A percentile compares a stretch with the other conserved stretches of the same genome.
Conservation (phyloP, 345 rosid species). For the Turritis glabra region DNA sequence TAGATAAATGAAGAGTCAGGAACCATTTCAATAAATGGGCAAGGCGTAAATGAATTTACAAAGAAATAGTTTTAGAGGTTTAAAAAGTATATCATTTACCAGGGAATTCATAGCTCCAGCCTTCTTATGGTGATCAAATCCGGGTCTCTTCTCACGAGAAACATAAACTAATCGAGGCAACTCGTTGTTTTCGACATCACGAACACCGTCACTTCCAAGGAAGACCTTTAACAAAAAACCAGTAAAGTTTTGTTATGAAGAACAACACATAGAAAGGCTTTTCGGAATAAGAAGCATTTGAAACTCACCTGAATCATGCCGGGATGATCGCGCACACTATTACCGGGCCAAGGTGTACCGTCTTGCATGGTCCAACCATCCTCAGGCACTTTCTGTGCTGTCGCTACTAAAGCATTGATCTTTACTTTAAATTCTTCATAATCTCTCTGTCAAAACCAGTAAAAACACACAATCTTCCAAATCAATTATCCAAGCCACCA, state of each 20-base stretch:
- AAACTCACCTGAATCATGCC: slow-evolving; percentile 97
- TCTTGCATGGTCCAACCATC: slow-evolving; percentile 99
- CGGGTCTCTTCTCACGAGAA: slow-evolving; percentile 99
- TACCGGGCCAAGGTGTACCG: slow-evolving; percentile 99
- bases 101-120: slow-evolving; percentile 99
- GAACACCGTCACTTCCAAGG: slow-evolving; percentile 83
- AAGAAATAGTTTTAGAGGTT: not conserved
- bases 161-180: slow-evolving; percentile 93
- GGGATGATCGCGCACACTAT: slow-evolving; percentile 90
- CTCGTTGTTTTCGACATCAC: slow-evolving; percentile 79
- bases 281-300: not conserved
- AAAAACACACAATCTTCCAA: slow-evolving; percentile 1
- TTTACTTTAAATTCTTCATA: slow-evolving; percentile 93
- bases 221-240: slow-evolving; percentile 58
- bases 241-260: not conserved
- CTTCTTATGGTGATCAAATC: slow-evolving; percentile 97
- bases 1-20: slow-evolving; percentile 14
- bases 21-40: not conserved
- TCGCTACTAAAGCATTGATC: slow-evolving; percentile 90
- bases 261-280: not conserved
- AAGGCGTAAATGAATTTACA: slow-evolving; percentile 6
- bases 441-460: slow-evolving; percentile 70
- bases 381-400: slow-evolving; percentile 98
- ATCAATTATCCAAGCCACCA: slow-evolving; percentile 7
- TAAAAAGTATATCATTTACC: slow-evolving; percentile 46